Base-by-base conservation (phyloP, 2,329 filamentous ascomycete genomes). In the Malbranchea cinnamomea region DNA sequence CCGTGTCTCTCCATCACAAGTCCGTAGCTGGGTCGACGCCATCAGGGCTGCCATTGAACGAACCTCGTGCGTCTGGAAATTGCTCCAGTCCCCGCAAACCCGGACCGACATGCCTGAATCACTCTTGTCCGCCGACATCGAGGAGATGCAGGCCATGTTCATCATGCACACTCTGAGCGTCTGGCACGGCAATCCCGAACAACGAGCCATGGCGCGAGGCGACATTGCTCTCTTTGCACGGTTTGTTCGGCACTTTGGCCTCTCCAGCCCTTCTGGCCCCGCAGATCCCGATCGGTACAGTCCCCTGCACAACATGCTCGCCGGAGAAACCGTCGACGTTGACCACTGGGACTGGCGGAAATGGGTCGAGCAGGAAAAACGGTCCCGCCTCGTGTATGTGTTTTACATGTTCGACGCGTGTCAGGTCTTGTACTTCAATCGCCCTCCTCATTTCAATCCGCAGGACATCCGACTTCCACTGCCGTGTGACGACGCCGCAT, bases 351-450 rank as follows among this genome's bases (percentile, higher is more conserved):
- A 73, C 36, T 83, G 78, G 78, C 47, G 48, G 12, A 50, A 56
- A 4, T 83, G 78, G 78, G 58, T 79, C 19, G 71, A 76, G 37
- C 77, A 82, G 43, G 78, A 84, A 54, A 71, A 68, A 46, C 68
- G 75, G 23, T 68, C 69, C 17, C 65, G 78, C 23, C 52, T 74
- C 11, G 67, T 79, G 62, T 73, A 73, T 43, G 64, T 71, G 42
- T 62, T 80, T 2, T 74, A 73, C 44, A 53, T 80, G 11, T 59
- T 67, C 19, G 77, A 82, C 44, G 62, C 67, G 10, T 69, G 74
- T 7, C 66, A 76, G 46, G 69, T 69, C 11, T 65, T 83, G 12
- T 83, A 74, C 47, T 83, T 81, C 62, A 82, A 83, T 48, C 55
- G 57, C n/a, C 52, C 63, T 6, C 67, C 75, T 9, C 61, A 69